Evolutionary conservation across 176 grass and related monocot species (phyloP).

Genomic region (Oryza nivara): DNA sequence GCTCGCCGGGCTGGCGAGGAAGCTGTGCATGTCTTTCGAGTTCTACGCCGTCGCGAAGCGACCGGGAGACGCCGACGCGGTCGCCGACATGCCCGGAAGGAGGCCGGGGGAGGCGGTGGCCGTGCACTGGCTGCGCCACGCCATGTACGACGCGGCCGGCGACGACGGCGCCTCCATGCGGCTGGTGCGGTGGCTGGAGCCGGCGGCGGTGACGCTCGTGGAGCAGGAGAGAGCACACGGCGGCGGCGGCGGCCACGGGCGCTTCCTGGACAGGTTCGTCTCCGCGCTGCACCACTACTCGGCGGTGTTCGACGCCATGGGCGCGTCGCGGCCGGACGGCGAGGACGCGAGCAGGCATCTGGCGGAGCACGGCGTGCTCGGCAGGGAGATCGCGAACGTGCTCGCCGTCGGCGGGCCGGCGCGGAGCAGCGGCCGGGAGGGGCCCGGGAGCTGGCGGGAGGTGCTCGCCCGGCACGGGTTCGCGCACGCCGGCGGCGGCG

Average conservation of each 20-base stretch:
- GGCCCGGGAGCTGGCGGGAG: slow-evolving; percentile 48
- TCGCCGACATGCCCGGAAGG: slow-evolving; percentile 20
- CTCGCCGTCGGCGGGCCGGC: slow-evolving; percentile 57
- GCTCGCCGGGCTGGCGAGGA: slow-evolving; percentile 52
- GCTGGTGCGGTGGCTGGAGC: slow-evolving; percentile 52
- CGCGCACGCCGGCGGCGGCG: slow-evolving; percentile 8
- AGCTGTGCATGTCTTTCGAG: slow-evolving; percentile 61
- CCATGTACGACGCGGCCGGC: slow-evolving; percentile 59
- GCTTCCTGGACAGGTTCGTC: slow-evolving; percentile 67
- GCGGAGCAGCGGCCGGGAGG: slow-evolving; percentile 34
- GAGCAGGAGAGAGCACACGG: slow-evolving; percentile 48
- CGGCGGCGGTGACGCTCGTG: slow-evolving; percentile 57
- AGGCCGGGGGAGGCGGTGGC: slow-evolving; percentile 51
- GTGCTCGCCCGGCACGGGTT: slow-evolving; percentile 54
- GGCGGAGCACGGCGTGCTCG: slow-evolving; percentile 52
- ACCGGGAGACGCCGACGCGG: slow-evolving; percentile 40
- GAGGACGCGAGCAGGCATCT: slow-evolving; percentile 59
- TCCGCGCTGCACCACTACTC: slow-evolving; percentile 63
- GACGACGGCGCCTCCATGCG: slow-evolving; percentile 44
- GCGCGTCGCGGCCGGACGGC: slow-evolving; percentile 38
- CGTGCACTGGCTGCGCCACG: slow-evolving; percentile 65
- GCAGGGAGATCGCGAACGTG: slow-evolving; percentile 59
- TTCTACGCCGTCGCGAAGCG: slow-evolving; percentile 53
- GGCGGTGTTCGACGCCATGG: slow-evolving; percentile 58
- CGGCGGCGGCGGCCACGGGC: not conserved